A percentile compares a stretch with the other conserved stretches of the same genome.
Conservation (phyloP, 306 rosid genomes). For the Ceratonia siliqua region DNA sequence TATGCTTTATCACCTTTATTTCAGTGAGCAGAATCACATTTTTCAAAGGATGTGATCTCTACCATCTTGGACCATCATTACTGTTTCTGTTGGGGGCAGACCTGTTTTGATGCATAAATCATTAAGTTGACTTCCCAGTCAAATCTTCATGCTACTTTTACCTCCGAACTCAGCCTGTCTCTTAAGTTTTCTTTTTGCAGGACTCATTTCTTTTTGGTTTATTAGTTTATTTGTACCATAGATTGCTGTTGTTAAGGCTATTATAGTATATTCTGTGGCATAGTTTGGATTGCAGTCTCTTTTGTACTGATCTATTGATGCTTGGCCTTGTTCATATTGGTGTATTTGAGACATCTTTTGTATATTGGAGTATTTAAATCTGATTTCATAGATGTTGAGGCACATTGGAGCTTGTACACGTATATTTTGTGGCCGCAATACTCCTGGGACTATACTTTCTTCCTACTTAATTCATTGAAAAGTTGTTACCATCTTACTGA, state of each 20-base stretch:
- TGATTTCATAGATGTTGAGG: constrained; percentile 12
- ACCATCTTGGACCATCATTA: neutral
- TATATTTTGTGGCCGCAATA: constrained; percentile 2
- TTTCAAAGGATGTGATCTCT: neutral
- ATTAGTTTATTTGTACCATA: neutral
- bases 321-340: neutral
- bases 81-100: no score
- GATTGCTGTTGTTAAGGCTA: neutral
- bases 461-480: neutral
- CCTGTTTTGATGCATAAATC: neutral
- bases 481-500: neutral
- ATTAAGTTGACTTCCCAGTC: constrained; percentile 1
- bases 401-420: no score
- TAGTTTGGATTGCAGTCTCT: neutral
- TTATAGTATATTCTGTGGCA: neutral
- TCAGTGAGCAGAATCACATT: no score
- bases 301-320: neutral
- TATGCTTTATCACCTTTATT: neutral
- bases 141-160: neutral
- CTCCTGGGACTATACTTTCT: neutral
- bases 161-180: neutral
- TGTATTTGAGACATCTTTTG: neutral
- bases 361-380: constrained; percentile 14
- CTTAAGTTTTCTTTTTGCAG: neutral
- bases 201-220: constrained; percentile 5